Evolutionary conservation across 495 filamentous ascomycete genomes (phyloP).

Genomic region (Penicillium paradoxum): DNA sequence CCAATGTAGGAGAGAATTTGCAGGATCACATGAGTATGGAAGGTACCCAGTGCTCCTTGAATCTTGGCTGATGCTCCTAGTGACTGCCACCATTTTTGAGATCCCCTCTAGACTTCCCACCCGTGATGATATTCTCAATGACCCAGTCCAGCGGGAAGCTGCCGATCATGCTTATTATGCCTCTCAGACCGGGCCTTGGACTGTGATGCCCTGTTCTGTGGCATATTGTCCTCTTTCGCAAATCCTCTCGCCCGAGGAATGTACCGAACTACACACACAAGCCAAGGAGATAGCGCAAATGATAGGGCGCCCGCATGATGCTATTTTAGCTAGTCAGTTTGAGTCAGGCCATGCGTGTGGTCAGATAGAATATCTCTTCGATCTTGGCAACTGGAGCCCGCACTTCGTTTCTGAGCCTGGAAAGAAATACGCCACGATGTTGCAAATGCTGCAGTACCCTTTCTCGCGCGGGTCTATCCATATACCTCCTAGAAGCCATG

Average conservation of each 20-base stretch:
- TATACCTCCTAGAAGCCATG: constrained; percentile 20
- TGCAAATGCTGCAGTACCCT: constrained; percentile 52
- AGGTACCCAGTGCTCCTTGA: too few relatives aligned
- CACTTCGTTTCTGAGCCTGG: constrained; percentile 31
- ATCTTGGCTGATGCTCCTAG: constrained; percentile 14
- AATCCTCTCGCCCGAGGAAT: constrained; percentile 21
- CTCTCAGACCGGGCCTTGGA: constrained; percentile 30
- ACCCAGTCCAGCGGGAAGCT: constrained; percentile 26
- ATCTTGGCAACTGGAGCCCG: constrained; percentile 46
- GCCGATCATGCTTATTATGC: constrained; percentile 31
- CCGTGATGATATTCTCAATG: constrained; percentile 37
- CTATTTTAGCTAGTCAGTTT: constrained; percentile 27
- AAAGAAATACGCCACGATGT: constrained; percentile 49
- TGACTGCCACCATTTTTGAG: constrained; percentile 44
- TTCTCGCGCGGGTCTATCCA: constrained; percentile 48
- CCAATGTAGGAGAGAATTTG: too few relatives aligned
- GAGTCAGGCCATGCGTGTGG: constrained; percentile 27
- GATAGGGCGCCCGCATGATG: neutral
- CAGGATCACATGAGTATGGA: too few relatives aligned
- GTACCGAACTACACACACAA: constrained; percentile 5
- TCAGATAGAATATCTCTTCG: constrained; percentile 50
- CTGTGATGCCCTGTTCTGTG: constrained; percentile 37
- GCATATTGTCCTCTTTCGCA: constrained; percentile 42
- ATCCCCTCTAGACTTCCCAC: constrained; percentile 35
- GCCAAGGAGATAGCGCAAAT: neutral